Evolutionary conservation across 805 yeast species (phyloP), one percentile per base, ranked within the genome.

Genomic region (Ogataea pilisensis): DNA sequence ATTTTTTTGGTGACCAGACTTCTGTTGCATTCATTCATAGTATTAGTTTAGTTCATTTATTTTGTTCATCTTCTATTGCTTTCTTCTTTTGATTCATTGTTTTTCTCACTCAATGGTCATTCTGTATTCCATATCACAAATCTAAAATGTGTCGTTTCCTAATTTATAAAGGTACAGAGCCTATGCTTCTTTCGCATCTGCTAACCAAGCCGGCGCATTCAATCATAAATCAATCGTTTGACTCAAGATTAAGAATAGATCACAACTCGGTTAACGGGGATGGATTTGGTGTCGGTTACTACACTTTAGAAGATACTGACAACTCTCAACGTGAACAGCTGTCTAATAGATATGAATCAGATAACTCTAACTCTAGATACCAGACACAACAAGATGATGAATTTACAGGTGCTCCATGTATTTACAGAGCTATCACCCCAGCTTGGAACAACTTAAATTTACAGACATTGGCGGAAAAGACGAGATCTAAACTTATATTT

Each of bases 221-320:
- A 4, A 93, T 93, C 56, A 93, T 93, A 60, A 91, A 91, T 61
- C 99, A 93, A 58, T 86, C 96, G 2, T 93, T 85, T 57, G 99
- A 93, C 60, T 81, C 93, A 31, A 66, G 99, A 36, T 70, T 93
- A 30, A 72, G 99, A 41, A 70, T 93, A 14, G 98, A 93, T 57
- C 82, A 80, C 65, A 69, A 95, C 38, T 98, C 99, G 2, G 87
- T 93, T 51, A 93, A 93, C 60, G 99, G 99, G 31, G 99, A 93
- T 63, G 99, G 99, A 0, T 93, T 93, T 62, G 99, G 99, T 2
- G 91, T 93, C 18, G 98, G 98, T 1, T 93, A 93, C 65, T 93
- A 93, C 58, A 72, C 80, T 3, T 53, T 67, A n/a, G 84, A 77
- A 34, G 65, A 65, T 8, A 81, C 77, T 35, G 63, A 61, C 9